Conservation (phyloP, 2,329 filamentous ascomycete genomes). For the Diaporthe velutina region DNA sequence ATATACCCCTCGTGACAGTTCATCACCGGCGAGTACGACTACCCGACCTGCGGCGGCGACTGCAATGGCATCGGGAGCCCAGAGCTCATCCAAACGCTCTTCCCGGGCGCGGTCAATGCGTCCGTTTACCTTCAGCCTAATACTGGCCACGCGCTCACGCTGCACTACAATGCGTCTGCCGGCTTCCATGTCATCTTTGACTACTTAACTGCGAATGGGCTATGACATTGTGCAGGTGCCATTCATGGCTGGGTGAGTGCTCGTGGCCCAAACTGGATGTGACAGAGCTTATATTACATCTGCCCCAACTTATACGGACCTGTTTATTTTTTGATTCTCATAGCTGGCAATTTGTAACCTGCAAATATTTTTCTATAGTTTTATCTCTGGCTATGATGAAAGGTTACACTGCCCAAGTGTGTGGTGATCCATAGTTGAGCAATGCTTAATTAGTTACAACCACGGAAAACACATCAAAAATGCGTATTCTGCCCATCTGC, state of each 20-base stretch:
- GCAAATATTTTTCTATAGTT: not conserved
- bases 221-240: not conserved
- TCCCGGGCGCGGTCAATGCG: constrained; percentile 46
- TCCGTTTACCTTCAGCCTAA: constrained; percentile 50
- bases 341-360: too few relatives aligned
- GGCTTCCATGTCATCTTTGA: constrained; percentile 47
- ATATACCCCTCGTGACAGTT: constrained; percentile 42
- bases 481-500: not conserved
- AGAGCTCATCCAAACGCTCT: constrained; percentile 41
- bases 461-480: not conserved
- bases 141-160: constrained; percentile 52
- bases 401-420: not conserved
- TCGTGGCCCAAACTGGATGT: not conserved
- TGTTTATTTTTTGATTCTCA: too few relatives aligned
- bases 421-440: not conserved
- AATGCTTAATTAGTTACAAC: not conserved
- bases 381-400: not conserved
- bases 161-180: constrained; percentile 52
- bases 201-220: constrained; percentile 39
- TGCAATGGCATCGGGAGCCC: constrained; percentile 46
- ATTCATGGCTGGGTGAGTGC: not conserved
- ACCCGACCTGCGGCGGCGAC: constrained; percentile 51
- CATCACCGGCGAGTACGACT: constrained; percentile 50
- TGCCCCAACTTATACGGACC: not conserved
- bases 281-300: not conserved